Percentiles rank a stretch among this genome's conserved stretches.
phyloP scores from a whole-genome alignment of 2,329 filamentous ascomycete genomes.

The Colletotrichum trifolii region DNA sequence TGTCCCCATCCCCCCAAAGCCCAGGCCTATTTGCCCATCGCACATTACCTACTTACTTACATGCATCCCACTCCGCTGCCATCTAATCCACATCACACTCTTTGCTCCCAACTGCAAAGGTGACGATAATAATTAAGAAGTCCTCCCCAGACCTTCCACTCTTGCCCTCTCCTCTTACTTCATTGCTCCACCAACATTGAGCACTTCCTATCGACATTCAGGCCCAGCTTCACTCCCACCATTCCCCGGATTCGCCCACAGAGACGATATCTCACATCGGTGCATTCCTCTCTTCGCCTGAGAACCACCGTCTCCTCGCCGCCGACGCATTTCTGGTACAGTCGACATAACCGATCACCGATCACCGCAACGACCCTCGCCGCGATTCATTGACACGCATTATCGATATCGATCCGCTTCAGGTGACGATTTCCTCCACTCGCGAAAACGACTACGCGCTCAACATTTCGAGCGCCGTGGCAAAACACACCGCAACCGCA shows the following conservation, averaged over 20 bases:
- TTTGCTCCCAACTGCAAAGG: slow-evolving; percentile 22
- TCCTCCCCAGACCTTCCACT: slow-evolving; percentile 38
- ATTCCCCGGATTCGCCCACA: slow-evolving; percentile 19
- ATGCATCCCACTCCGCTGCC: slow-evolving; percentile 34
- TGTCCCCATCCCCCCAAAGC: slow-evolving; percentile 5
- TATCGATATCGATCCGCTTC: slow-evolving; percentile 12
- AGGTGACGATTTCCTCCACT: slow-evolving; percentile 27
- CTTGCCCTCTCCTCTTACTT: slow-evolving; percentile 31
- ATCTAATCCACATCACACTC: slow-evolving; percentile 34
- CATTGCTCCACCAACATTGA: slow-evolving; percentile 35
- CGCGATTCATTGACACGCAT: slow-evolving; percentile 3
- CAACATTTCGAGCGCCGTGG: slow-evolving; percentile 27
- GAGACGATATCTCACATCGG: slow-evolving; percentile 19
- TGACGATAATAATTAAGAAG: slow-evolving; percentile 38
- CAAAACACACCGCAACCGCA: slow-evolving; percentile 40
- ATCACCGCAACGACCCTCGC: background rate
- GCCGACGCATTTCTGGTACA: slow-evolving; percentile 1
- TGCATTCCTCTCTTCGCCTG: slow-evolving; percentile 16
- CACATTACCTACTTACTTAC: slow-evolving; percentile 34
- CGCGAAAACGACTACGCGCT: background rate
- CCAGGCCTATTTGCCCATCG: slow-evolving; percentile 22
- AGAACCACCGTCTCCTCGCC: background rate
- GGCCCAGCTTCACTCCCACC: slow-evolving; percentile 26
- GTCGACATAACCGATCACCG: slow-evolving; percentile 22
- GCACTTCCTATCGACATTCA: slow-evolving; percentile 10